Evolutionary conservation across 306 rosid genomes (phyloP).

Genomic region (Cucurbita pepo): DNA sequence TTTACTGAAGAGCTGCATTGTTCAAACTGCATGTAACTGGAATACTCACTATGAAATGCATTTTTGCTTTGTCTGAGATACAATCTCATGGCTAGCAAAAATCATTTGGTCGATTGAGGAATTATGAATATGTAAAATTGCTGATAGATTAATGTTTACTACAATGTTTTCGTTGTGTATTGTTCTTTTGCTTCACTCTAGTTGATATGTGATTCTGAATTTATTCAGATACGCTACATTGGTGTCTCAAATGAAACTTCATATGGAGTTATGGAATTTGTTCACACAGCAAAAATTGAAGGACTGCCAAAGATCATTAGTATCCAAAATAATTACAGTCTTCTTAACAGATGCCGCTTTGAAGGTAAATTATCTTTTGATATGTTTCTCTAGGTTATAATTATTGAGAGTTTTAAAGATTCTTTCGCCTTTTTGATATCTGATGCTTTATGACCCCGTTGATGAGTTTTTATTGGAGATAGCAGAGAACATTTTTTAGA

Average conservation of each 20-base stretch:
- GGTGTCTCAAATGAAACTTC: conserved; percentile 96
- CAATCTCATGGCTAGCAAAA: not conserved
- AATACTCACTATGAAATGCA: not conserved
- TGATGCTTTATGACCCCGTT: not conserved
- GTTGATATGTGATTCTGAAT: not conserved
- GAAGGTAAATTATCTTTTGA: conserved; percentile 33
- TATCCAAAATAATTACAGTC: conserved; percentile 73
- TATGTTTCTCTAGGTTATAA: not conserved
- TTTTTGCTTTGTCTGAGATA: not conserved
- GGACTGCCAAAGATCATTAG: conserved; percentile 93
- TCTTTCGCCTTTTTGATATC: not conserved
- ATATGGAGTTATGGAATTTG: conserved; percentile 90
- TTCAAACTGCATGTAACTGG: not conserved
- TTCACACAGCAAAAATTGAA: conserved; percentile 59
- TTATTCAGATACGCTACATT: conserved; percentile 58
- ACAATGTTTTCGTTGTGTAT: not conserved
- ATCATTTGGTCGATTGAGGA: not conserved
- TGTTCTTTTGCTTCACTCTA: not conserved
- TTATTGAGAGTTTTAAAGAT: not conserved
- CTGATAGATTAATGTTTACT: not conserved
- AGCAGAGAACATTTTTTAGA: not conserved
- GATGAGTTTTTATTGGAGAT: not conserved
- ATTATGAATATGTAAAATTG: not conserved
- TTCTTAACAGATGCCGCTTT: conserved; percentile 46
- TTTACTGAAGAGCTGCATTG: not conserved